Base-by-base conservation (phyloP, 306 rosid species). In the Rosa lucieae region DNA sequence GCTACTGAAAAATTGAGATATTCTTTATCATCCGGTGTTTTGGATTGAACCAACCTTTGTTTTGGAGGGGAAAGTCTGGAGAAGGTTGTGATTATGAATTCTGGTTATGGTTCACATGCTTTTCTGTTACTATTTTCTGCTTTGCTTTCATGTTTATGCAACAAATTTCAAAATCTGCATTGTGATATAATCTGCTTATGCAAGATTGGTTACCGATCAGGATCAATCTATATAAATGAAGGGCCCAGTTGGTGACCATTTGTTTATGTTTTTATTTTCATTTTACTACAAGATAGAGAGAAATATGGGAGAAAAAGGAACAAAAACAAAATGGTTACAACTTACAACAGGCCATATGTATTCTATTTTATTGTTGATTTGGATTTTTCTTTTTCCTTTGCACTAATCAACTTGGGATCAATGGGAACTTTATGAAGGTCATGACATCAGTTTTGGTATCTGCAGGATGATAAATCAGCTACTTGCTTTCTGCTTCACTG, bases 401-500 rank as follows among this genome's bases (percentile, higher is more conserved):
- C 23, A 66, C 10, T 6, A 39, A 15, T 66, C 2, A 4, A 6
- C n/a, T 6, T 39, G 8, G 47, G 70, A 66, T 37, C 13, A 66
- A 32, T 65, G 47, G 7, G 14, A 17, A 63, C 43, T 13, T 35
- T 6, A 17, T 32, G 18, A 63, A 13, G 61, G 72, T 47, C 61
- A 11, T 83, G 73, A 83, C 26, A 1, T 80, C 37, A 49, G 61
- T 75, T 89, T 72, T 86, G 72, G 70, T 67, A 75, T 68, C 44
- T 91, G 92, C 94, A 96, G 99, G 96, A 93, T 85, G 93, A 88
- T 82, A 85, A 90, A 75, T 93, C 99, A 58, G 93, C 98, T 73
- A 90, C 88, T 59, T 96, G 97, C 90, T 93, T 96, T 87, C 93
- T 93, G 63, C 99, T 96, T 79, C 94, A 93, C 82, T 91, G 97